phyloP scores from a whole-genome alignment of 2,329 filamentous ascomycete species.

The Phyllosticta ampelicida region DNA sequence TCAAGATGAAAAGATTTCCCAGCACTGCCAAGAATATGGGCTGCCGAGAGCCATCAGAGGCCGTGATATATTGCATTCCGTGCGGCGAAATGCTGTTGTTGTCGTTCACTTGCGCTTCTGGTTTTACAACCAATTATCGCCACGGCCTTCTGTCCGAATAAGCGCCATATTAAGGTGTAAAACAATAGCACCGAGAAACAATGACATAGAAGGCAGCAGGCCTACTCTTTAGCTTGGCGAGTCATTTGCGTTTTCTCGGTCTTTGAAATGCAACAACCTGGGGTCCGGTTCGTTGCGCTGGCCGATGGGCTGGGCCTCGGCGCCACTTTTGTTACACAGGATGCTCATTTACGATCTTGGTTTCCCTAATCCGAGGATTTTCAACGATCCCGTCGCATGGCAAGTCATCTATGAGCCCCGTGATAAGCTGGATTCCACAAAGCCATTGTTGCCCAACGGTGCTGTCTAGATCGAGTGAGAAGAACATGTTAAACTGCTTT shows the following conservation, averaged over 20 bases:
- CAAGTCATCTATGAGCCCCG: background rate
- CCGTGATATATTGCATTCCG: constrained; percentile 13
- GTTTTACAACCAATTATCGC: background rate
- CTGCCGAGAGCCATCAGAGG: constrained; percentile 15
- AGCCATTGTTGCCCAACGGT: background rate
- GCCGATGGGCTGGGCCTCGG: background rate
- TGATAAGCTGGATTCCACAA: background rate
- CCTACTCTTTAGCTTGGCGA: background rate
- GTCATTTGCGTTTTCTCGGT: background rate
- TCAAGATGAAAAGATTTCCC: constrained; percentile 13
- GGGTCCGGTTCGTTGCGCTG: background rate
- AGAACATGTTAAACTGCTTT: background rate
- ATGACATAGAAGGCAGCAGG: background rate
- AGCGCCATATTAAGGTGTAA: background rate
- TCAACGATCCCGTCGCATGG: background rate
- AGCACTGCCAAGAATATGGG: constrained; percentile 15
- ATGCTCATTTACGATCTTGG: background rate
- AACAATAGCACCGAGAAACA: background rate
- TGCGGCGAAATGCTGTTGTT: background rate
- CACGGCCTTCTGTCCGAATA: constrained; percentile 4
- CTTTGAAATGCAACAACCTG: background rate
- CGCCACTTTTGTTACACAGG: background rate
- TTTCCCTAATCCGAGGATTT: background rate
- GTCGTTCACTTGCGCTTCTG: background rate
- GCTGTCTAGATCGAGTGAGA: background rate